A percentile compares a stretch with the other conserved stretches of the same genome.
Evolutionary conservation across 208 protist genomes (phyloP).

Genomic region (Leishmania major): DNA sequence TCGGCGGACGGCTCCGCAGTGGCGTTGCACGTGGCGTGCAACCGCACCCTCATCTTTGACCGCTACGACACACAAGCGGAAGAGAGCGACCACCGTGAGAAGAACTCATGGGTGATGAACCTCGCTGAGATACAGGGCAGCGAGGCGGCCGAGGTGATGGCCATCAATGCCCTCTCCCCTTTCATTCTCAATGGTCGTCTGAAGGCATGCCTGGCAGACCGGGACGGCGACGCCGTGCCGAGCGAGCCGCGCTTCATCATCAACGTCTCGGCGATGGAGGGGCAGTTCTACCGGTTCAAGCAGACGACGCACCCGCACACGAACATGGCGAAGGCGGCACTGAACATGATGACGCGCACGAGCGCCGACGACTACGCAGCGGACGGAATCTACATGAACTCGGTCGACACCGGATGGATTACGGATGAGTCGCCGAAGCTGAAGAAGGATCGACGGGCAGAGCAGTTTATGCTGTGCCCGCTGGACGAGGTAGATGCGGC

Average conservation of each 20-base stretch:
- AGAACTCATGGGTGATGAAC: conserved; percentile 93
- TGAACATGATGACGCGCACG: conserved; percentile 99
- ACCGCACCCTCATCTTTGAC: conserved; percentile 70
- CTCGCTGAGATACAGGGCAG: conserved; percentile 90
- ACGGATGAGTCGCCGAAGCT: conserved; percentile 94
- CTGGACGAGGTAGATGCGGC: conserved; percentile 97
- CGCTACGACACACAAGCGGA: conserved; percentile 91
- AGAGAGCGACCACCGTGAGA: conserved; percentile 82
- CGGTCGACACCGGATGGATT: conserved; percentile 98
- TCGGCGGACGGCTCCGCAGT: conserved; percentile 5
- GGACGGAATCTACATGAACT: conserved; percentile 97
- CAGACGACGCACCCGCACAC: conserved; percentile 96
- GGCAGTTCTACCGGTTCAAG: conserved; percentile 94
- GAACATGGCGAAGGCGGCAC: conserved; percentile 98
- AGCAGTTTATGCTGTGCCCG: conserved; percentile 77
- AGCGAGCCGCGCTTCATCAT: conserved; percentile 93
- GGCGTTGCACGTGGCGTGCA: conserved; percentile 10
- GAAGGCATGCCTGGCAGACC: conserved; percentile 83
- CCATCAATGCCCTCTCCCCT: conserved; percentile 97
- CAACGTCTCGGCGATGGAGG: conserved; percentile 99
- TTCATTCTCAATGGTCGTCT: conserved; percentile 95
- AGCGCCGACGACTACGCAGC: conserved; percentile 89
- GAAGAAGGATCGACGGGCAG: conserved; percentile 79
- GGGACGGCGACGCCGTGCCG: conserved; percentile 54
- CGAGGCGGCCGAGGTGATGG: conserved; percentile 95